Percentiles rank a stretch among this genome's conserved stretches.
Conservation (phyloP, 1,284 basidiomycete species). For the Sphaerobolus stellatus region DNA sequence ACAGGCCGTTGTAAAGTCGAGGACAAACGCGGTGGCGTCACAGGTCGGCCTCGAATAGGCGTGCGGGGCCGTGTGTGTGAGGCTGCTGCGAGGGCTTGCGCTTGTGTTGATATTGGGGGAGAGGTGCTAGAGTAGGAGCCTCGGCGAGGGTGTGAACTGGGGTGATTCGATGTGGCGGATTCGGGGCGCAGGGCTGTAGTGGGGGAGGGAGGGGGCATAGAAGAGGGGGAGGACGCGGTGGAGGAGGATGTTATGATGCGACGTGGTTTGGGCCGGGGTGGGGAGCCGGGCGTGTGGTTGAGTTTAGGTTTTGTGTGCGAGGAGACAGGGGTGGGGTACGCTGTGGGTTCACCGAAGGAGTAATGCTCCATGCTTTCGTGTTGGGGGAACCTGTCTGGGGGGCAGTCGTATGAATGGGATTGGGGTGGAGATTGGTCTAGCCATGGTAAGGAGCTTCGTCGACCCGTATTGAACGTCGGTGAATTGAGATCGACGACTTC, state of each 20-base stretch:
- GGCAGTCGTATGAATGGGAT: background rate
- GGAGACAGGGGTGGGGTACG: too few species aligned
- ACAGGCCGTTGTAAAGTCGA: too few species aligned
- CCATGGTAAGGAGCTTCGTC: slow-evolving; percentile 6
- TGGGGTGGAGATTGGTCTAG: background rate
- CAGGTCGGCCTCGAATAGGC: background rate
- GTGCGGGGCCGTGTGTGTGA: background rate
- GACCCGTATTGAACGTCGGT: background rate
- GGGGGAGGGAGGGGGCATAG: background rate
- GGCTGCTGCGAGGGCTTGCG: background rate
- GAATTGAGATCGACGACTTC: slow-evolving; percentile 5
- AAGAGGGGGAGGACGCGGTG: background rate
- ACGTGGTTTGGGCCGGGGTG: background rate
- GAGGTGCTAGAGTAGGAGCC: background rate
- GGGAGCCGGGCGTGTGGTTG: background rate
- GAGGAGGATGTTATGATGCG: background rate
- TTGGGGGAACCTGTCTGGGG: background rate
- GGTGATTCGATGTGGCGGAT: background rate
- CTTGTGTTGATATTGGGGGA: background rate
- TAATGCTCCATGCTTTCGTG: background rate
- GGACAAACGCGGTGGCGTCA: too few species aligned
- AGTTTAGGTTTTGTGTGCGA: too few species aligned
- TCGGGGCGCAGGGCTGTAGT: background rate
- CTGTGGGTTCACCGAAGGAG: too few species aligned
- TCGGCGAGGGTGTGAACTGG: too few species aligned